Evolutionary conservation across 2,329 filamentous ascomycete genomes (phyloP).

Genomic region (Pyrenochaeta sp.): DNA sequence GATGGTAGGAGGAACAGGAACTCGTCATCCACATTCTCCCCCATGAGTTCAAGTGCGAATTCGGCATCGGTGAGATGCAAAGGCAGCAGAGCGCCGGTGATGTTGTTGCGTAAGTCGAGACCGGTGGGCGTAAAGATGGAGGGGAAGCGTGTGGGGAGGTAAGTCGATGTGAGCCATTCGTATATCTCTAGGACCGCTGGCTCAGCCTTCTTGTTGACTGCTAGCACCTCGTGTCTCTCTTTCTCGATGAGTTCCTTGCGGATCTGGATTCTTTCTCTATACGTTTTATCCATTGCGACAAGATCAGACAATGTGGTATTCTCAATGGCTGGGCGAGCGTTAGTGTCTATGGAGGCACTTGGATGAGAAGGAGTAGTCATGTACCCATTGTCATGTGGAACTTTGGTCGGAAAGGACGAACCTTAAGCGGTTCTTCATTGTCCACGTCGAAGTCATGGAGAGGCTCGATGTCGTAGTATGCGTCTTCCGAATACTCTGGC

Average conservation of each 20-base stretch:
- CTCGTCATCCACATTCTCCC: slow-evolving; percentile 65
- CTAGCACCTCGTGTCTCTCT: slow-evolving; percentile 53
- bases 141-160: slow-evolving; percentile 67
- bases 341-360: neutral
- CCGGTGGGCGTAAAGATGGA: slow-evolving; percentile 57
- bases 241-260: slow-evolving; percentile 58
- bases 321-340: slow-evolving; percentile 57
- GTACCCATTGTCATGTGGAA: slow-evolving; percentile 71
- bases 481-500: slow-evolving; percentile 27
- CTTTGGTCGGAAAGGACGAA: slow-evolving; percentile 67
- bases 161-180: slow-evolving; percentile 61
- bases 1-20: slow-evolving; percentile 66
- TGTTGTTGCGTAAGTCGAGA: slow-evolving; percentile 52
- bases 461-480: slow-evolving; percentile 55
- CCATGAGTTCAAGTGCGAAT: slow-evolving; percentile 58
- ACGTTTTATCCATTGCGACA: slow-evolving; percentile 67
- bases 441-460: slow-evolving; percentile 61
- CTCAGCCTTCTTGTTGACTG: slow-evolving; percentile 45
- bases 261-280: slow-evolving; percentile 60
- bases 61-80: slow-evolving; percentile 46
- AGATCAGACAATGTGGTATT: slow-evolving; percentile 63
- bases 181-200: slow-evolving; percentile 66
- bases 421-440: slow-evolving; percentile 60
- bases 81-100: slow-evolving; percentile 55
- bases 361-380: slow-evolving; percentile 17